phyloP scores from a whole-genome alignment of 805 yeast genomes.

The Nakazawaea ambrosiae region DNA sequence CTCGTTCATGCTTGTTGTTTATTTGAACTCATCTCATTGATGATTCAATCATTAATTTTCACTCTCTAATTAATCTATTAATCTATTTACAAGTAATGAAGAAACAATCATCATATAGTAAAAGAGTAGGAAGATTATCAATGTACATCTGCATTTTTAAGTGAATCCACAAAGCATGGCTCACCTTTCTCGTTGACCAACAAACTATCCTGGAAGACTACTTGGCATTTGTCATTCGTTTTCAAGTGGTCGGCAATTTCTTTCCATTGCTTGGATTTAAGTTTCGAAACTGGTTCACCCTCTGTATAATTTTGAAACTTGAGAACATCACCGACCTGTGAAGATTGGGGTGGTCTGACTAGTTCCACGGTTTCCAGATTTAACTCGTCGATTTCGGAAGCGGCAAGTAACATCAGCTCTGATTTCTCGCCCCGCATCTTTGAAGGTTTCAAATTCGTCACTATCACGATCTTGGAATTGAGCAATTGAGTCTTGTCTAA shows the following conservation, averaged over 20 bases:
- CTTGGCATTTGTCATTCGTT: conserved; percentile 25
- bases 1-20: too few species aligned
- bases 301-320: conserved; percentile 24
- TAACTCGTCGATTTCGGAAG: conserved; percentile 20
- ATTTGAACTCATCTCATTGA: neutral
- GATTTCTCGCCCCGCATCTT: conserved; percentile 58
- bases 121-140: neutral
- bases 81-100: neutral
- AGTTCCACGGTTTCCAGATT: conserved; percentile 31
- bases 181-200: conserved; percentile 10
- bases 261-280: conserved; percentile 30
- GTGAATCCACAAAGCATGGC: conserved; percentile 13
- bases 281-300: conserved; percentile 16
- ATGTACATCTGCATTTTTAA: conserved; percentile 9
- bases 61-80: too few species aligned
- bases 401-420: conserved; percentile 65
- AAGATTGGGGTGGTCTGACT: conserved; percentile 35
- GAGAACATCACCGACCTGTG: conserved; percentile 32
- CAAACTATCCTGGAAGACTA: conserved; percentile 20
- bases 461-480: conserved; percentile 39
- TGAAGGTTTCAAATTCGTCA: conserved; percentile 52
- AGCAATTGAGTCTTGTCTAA: conserved; percentile 32
- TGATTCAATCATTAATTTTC: neutral
- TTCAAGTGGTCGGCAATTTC: conserved; percentile 22
- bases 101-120: neutral